Conservation (phyloP, 2,329 filamentous ascomycete genomes). For the Alternaria burnsii region DNA sequence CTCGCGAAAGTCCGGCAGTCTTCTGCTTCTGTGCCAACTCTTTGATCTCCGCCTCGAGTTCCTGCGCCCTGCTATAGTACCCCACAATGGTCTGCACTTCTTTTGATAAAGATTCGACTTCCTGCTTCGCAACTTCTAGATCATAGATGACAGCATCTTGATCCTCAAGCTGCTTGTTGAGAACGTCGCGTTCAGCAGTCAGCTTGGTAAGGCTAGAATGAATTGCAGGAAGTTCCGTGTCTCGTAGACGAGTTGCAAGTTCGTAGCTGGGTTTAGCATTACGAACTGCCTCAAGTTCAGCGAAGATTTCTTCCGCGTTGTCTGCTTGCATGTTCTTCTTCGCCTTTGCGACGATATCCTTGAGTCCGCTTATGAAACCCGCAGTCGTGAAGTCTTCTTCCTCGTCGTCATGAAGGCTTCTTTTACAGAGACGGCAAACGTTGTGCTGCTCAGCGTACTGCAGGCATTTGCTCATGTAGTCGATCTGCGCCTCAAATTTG, state of each 20-base stretch:
- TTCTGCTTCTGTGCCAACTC: constrained; percentile 80
- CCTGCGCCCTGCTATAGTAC: constrained; percentile 74
- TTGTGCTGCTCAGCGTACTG: constrained; percentile 72
- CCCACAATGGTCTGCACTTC: constrained; percentile 79
- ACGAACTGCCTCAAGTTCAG: constrained; percentile 67
- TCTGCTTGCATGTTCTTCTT: constrained; percentile 67
- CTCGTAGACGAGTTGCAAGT: constrained; percentile 72
- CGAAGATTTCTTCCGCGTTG: constrained; percentile 68
- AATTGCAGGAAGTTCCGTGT: constrained; percentile 73
- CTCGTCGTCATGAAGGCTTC: constrained; percentile 67
- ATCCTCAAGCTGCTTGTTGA: constrained; percentile 60
- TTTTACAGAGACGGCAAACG: constrained; percentile 78
- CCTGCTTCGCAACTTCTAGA: constrained; percentile 70
- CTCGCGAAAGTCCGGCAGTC: constrained; percentile 69
- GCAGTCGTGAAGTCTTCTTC: constrained; percentile 62
- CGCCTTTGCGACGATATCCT: constrained; percentile 61
- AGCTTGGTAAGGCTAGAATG: constrained; percentile 69
- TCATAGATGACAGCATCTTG: constrained; percentile 74
- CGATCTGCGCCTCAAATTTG: constrained; percentile 72
- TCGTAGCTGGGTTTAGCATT: constrained; percentile 70
- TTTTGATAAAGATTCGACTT: constrained; percentile 78
- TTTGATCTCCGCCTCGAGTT: constrained; percentile 76
- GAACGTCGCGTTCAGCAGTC: constrained; percentile 46
- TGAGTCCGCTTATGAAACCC: constrained; percentile 72
- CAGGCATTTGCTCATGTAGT: constrained; percentile 76